Conservation (phyloP, 2,329 filamentous ascomycete species). For the Myriosclerotinia scirpicola region DNA sequence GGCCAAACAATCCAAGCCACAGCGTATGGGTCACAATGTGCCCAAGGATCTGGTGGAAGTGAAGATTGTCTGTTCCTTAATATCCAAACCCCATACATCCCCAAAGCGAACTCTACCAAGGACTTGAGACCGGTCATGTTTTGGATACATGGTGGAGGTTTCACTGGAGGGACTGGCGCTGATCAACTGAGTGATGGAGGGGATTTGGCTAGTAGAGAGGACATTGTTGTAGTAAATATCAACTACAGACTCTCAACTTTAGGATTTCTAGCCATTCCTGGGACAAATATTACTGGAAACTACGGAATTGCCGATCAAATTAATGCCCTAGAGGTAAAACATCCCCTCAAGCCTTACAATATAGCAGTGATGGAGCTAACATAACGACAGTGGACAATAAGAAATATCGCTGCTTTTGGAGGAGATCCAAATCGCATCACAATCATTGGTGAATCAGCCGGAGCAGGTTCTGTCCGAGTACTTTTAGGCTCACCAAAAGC, state of each 20-base stretch:
- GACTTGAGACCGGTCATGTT: slow-evolving; percentile 41
- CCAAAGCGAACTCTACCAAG: slow-evolving; percentile 29
- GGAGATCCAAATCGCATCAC: slow-evolving; percentile 50
- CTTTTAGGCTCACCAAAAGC: slow-evolving; percentile 50
- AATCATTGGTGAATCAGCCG: slow-evolving; percentile 53
- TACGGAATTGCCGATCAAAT: slow-evolving; percentile 54
- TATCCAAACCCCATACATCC: slow-evolving; percentile 44
- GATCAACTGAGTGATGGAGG: slow-evolving; percentile 36
- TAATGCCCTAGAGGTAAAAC: slow-evolving; percentile 45
- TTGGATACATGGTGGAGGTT: slow-evolving; percentile 43
- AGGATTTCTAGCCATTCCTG: slow-evolving; percentile 49
- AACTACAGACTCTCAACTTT: slow-evolving; percentile 37
- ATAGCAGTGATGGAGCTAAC: neutral
- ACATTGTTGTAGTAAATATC: slow-evolving; percentile 37
- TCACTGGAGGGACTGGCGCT: slow-evolving; percentile 31
- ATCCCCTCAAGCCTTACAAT: neutral
- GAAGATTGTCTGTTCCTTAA: slow-evolving; percentile 39
- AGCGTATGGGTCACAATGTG: slow-evolving; percentile 42
- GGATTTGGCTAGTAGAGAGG: slow-evolving; percentile 36
- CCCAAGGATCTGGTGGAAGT: slow-evolving; percentile 40
- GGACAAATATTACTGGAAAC: slow-evolving; percentile 52
- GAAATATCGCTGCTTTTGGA: slow-evolving; percentile 48
- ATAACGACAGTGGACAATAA: slow-evolving; percentile 47
- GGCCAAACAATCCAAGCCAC: slow-evolving; percentile 49
- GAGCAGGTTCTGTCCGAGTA: slow-evolving; percentile 50